Evolutionary conservation across 2,329 filamentous ascomycete genomes (phyloP), one percentile per base, ranked within the genome.

Genomic region (Bipolaris bicolor): DNA sequence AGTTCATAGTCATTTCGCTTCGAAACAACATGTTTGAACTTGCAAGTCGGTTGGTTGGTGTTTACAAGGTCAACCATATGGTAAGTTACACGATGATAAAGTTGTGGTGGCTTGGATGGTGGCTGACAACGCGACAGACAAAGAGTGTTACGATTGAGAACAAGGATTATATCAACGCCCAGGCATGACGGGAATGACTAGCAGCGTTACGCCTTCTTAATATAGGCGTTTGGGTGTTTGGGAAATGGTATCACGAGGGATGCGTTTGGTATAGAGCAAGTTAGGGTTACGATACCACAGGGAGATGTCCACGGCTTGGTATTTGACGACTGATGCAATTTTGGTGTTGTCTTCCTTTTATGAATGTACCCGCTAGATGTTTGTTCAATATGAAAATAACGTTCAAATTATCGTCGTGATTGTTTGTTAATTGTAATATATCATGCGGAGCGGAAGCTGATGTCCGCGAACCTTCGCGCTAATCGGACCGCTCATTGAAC

Each of bases 11-110:
- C 72, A 99, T 99, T 73, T 97, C 92, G 15, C 83, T 99, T 70
- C 85, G 95, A 71, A 99, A 99, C 80, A 99, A 99, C 82, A 99
- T 99, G 95, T 99, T 99, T 78, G 95, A 99, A 82, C 87, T 99
- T 62, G 94, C 96, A n/a, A 88, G 92, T 56, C 86, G 96, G 54
- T 85, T 99, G 58, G 92, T 99, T 13, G 96, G 96, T 66, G 95
- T 99, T 54, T 99, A 99, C 83, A 99, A 99, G 83, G 95, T 99
- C 76, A 98, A 96, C 79, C 94, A 99, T 78, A 99, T 98, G 87
- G 82, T 84, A 72, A 72, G 81, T 68, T 31, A 36, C 33, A 16
- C 11, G 26, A 15, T n/a, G 16, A 43, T 26, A 15, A n/a, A 31
- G 16, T 18, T 20, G n/a, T 22, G 43, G 33, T n/a, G 11, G 39